Evolutionary conservation across 2,329 filamentous ascomycete species (phyloP).

Genomic region (Penicillium digitatum): DNA sequence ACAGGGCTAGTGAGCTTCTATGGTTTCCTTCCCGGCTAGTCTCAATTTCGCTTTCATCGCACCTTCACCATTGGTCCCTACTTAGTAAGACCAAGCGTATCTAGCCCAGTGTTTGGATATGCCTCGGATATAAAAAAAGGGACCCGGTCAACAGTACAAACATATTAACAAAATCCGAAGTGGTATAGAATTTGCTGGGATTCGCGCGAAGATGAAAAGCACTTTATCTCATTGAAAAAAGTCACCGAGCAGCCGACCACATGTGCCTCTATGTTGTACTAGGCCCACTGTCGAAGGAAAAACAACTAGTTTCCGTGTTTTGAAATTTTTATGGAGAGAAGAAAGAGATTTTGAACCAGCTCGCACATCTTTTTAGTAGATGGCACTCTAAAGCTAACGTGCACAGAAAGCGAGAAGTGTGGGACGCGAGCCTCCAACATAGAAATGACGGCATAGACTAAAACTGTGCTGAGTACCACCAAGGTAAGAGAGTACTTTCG

Average conservation of each 20-base stretch:
- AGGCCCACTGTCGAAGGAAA: not conserved
- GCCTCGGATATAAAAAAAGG: slow-evolving; percentile 11
- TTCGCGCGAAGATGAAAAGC: slow-evolving; percentile 23
- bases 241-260: slow-evolving; percentile 18
- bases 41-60: not conserved
- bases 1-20: slow-evolving; percentile 2
- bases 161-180: slow-evolving; percentile 21
- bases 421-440: slow-evolving; percentile 34
- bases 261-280: slow-evolving; percentile 13
- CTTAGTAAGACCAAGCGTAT: not conserved
- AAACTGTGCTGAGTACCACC: slow-evolving; percentile 13
- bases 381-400: slow-evolving; percentile 18
- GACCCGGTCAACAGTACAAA: slow-evolving; percentile 28
- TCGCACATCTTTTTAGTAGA: not conserved
- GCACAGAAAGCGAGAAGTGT: slow-evolving; percentile 24
- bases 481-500: slow-evolving; percentile 3
- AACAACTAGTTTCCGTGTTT: not conserved
- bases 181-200: slow-evolving; percentile 23
- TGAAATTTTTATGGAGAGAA: not conserved
- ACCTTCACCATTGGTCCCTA: not conserved
- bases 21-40: not conserved
- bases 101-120: not conserved
- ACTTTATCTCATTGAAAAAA: slow-evolving; percentile 3
- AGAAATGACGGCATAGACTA: slow-evolving; percentile 29
- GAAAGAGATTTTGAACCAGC: not conserved